A percentile compares a stretch with the other conserved stretches of the same genome.
phyloP scores from a whole-genome alignment of 2,329 filamentous ascomycete genomes.

The Colletotrichum salicis region DNA sequence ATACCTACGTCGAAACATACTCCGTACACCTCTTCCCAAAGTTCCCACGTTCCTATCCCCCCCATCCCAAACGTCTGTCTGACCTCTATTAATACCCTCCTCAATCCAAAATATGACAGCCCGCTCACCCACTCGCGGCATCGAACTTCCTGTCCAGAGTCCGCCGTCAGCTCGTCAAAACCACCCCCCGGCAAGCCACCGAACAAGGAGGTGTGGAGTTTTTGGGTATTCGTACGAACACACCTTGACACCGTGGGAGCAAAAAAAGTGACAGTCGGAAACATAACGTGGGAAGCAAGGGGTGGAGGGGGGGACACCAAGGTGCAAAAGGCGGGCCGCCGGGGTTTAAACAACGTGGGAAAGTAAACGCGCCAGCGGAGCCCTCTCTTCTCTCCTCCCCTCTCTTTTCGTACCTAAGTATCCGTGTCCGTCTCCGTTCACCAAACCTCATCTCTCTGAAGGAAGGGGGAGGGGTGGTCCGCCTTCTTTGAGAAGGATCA shows the following conservation, averaged over 20 bases:
- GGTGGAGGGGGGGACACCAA: background rate
- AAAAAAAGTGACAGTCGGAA: background rate
- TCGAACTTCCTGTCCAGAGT: background rate
- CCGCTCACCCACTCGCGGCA: background rate
- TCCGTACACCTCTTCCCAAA: no score
- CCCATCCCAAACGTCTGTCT: background rate
- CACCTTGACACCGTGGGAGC: background rate
- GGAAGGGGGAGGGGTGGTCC: background rate
- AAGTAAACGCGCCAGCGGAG: background rate
- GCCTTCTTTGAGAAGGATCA: background rate
- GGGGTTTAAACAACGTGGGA: background rate
- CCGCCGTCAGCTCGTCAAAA: background rate
- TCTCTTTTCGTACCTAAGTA: background rate
- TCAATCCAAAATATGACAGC: background rate
- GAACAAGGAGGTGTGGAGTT: background rate
- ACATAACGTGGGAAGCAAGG: background rate
- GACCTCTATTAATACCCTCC: background rate
- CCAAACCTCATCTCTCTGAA: background rate
- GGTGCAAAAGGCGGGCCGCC: background rate
- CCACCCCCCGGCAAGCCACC: background rate
- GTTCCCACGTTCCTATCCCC: background rate
- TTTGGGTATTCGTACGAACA: background rate
- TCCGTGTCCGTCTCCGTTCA: no score
- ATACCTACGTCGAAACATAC: background rate
- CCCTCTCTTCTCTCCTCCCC: no score